phyloP scores from a whole-genome alignment of 225 moss, liverwort and hornwort species.

The Ulota crispa region DNA sequence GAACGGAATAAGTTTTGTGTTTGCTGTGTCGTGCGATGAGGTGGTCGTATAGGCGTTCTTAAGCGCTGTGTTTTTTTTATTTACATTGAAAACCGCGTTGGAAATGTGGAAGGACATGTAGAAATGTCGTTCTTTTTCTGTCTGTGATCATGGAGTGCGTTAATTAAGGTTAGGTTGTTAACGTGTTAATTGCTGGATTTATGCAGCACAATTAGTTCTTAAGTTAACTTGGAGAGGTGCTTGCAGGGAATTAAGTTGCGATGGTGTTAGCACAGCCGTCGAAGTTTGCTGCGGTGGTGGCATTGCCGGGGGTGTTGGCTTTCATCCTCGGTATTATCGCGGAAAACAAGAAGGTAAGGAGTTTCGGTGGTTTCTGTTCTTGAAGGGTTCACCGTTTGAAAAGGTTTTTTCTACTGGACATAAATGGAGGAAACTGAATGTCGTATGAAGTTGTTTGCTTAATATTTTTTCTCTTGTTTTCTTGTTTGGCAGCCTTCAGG shows the following conservation, averaged over 20 bases:
- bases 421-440: neutral
- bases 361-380: neutral
- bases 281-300: conserved; percentile 48
- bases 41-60: neutral
- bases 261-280: conserved; percentile 74
- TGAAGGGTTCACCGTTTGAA: neutral
- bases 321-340: conserved; percentile 76
- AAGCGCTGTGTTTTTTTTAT: no score
- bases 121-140: neutral
- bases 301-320: conserved; percentile 62
- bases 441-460: neutral
- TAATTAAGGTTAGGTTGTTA: conserved; percentile 19
- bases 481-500: conserved; percentile 58
- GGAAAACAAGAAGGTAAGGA: conserved; percentile 82
- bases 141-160: neutral
- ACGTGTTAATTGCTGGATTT: neutral
- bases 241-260: conserved; percentile 30
- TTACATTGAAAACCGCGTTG: neutral
- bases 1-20: neutral
- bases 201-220: no score
- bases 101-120: neutral
- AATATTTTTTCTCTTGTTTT: neutral
- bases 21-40: neutral
- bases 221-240: neutral
- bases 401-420: neutral